A percentile compares a stretch with the other conserved stretches of the same genome.
These are phyloP conservation scores for Cyclocybe cylindracea DNA, from an alignment of 768 basidiomycete genomes.

Conservation along the genomic window DNA sequence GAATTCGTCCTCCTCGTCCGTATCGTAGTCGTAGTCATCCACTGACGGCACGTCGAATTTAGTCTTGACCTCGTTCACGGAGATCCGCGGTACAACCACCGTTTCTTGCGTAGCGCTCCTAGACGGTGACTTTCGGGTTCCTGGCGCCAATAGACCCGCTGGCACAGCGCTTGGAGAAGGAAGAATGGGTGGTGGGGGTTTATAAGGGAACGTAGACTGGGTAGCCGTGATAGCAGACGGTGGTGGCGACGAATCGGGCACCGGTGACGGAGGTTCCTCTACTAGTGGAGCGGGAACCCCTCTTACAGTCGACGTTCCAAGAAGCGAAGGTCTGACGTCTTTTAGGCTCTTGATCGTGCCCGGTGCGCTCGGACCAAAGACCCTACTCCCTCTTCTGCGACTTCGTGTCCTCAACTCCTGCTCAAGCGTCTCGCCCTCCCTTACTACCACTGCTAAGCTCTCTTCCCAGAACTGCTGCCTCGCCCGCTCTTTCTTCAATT, in stretches of 20 bases:
- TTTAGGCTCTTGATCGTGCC: conserved; percentile 8
- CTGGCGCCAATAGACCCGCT: no score
- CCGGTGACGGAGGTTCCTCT: not conserved
- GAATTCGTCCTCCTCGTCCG: conserved; percentile 93
- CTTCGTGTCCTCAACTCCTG: conserved; percentile 67
- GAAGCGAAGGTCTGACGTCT: conserved; percentile 17
- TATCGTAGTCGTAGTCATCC: conserved; percentile 36
- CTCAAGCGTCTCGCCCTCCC: conserved; percentile 85
- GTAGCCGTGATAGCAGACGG: not conserved
- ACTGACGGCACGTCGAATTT: not conserved
- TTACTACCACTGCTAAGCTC: conserved; percentile 82
- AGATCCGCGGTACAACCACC: no score
- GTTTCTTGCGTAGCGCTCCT: conserved; percentile 3
- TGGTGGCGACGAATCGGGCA: not conserved
- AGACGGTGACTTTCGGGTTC: not conserved
- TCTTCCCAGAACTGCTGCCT: conserved; percentile 85
- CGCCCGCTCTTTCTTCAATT: conserved; percentile 63
- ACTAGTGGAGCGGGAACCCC: not conserved
- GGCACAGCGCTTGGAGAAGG: not conserved
- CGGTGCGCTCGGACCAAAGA: conserved; percentile 40
- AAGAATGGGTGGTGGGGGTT: not conserved
- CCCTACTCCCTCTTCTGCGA: conserved; percentile 58
- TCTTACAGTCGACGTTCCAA: conserved; percentile 1
- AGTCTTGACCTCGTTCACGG: not conserved
- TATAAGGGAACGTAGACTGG: not conserved